Evolutionary conservation across 2,329 filamentous ascomycete genomes (phyloP).

Genomic region (Zasmidium cellare): DNA sequence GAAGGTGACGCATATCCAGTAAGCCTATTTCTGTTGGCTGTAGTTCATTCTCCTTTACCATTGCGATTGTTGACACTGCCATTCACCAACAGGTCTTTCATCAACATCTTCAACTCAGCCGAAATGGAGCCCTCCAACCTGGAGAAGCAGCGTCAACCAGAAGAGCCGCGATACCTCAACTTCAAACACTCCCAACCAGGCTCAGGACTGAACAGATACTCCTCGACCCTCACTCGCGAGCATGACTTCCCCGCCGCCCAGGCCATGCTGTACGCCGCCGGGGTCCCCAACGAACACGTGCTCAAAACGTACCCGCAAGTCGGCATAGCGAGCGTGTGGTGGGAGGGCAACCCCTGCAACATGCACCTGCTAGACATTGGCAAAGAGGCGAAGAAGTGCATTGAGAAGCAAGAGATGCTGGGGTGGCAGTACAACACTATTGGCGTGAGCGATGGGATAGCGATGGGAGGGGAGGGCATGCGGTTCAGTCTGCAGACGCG

Average conservation of each 20-base stretch:
- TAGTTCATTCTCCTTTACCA: conserved; percentile 10
- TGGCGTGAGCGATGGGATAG: conserved; percentile 84
- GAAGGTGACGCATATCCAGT: conserved; percentile 5
- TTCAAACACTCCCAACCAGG: conserved; percentile 57
- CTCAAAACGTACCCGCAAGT: conserved; percentile 93
- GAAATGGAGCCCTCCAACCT: conserved; percentile 18
- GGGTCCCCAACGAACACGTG: conserved; percentile 75
- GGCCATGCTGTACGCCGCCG: conserved; percentile 94
- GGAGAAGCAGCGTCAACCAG: conserved; percentile 28
- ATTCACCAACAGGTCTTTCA: neutral
- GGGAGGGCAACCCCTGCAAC: conserved; percentile 95
- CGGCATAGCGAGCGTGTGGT: conserved; percentile 90
- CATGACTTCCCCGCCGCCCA: conserved; percentile 93
- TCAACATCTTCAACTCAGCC: neutral
- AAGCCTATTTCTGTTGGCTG: conserved; percentile 15
- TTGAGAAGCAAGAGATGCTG: conserved; percentile 82
- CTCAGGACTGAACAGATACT: conserved; percentile 79
- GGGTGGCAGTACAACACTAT: conserved; percentile 95
- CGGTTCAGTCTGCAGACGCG: conserved; percentile 86
- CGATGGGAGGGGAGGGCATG: conserved; percentile 96
- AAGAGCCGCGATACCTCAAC: conserved; percentile 55
- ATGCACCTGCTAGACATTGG: conserved; percentile 76
- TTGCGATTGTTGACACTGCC: conserved; percentile 18
- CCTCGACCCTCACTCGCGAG: conserved; percentile 73
- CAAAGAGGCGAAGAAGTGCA: conserved; percentile 79